These are phyloP conservation scores for Cardiospermum halicacabum DNA, from an alignment of 345 rosid genomes.

Conservation along the genomic window DNA sequence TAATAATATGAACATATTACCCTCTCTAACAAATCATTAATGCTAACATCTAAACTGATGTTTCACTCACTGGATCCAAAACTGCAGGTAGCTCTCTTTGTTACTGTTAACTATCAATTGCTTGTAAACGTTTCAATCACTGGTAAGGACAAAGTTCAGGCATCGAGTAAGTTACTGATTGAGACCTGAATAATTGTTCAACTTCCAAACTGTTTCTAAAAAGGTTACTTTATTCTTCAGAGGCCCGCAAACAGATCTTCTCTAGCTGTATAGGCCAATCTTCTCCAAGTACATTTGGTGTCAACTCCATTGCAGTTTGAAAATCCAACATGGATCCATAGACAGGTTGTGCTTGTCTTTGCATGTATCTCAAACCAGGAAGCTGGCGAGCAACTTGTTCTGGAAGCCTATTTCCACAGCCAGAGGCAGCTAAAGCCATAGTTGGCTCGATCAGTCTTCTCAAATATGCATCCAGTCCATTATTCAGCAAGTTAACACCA, in stretches of 20 bases:
- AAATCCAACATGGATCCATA: slow-evolving; percentile 54
- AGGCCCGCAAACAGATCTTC: slow-evolving; percentile 48
- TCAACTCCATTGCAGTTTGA: slow-evolving; percentile 49
- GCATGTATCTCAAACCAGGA: slow-evolving; percentile 16
- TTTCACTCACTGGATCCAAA: slow-evolving; percentile 13
- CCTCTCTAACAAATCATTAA: slow-evolving; percentile 10
- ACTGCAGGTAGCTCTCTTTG: slow-evolving; percentile 16
- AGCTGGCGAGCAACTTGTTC: slow-evolving; percentile 20
- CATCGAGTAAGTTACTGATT: slow-evolving; percentile 20
- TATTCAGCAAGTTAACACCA: slow-evolving; percentile 65
- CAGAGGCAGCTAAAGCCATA: slow-evolving; percentile 50
- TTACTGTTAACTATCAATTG: slow-evolving; percentile 18
- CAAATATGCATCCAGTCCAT: slow-evolving; percentile 60
- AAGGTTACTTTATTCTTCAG: slow-evolving; percentile 29
- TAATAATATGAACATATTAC: slow-evolving; percentile 17
- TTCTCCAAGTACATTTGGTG: slow-evolving; percentile 66
- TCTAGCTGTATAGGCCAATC: slow-evolving; percentile 68
- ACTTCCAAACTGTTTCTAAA: slow-evolving; percentile 14
- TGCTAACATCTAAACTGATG: slow-evolving; percentile 14
- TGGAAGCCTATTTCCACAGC: slow-evolving; percentile 24
- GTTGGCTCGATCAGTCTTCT: slow-evolving; percentile 72
- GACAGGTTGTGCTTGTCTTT: slow-evolving; percentile 23
- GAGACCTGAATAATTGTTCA: slow-evolving; percentile 11
- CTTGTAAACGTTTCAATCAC: background rate
- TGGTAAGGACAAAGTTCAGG: slow-evolving; percentile 21